These are phyloP conservation scores for Jasminum sambac DNA, from an alignment of 257 asterid species.

Conservation along the genomic window DNA sequence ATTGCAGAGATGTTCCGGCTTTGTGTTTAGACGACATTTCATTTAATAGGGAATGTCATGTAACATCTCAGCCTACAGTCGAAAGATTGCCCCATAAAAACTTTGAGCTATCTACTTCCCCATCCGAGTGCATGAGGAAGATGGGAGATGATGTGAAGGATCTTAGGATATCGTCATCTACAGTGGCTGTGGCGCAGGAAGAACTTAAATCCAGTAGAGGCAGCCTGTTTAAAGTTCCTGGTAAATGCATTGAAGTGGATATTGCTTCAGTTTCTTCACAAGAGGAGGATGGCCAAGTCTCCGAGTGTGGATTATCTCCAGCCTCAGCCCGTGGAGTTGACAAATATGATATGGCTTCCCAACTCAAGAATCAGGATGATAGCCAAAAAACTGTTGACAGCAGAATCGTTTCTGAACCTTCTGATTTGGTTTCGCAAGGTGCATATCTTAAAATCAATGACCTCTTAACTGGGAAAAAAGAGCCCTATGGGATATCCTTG, in stretches of 20 bases:
- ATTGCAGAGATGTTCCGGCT: slow-evolving; percentile 13
- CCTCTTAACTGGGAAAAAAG: slow-evolving; percentile 56
- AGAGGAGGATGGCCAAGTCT: slow-evolving; percentile 41
- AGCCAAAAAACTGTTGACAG: slow-evolving; percentile 24
- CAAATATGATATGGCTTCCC: slow-evolving; percentile 37
- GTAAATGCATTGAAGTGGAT: slow-evolving; percentile 34
- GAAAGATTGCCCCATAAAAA: slow-evolving; percentile 12
- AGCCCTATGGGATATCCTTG: slow-evolving; percentile 40
- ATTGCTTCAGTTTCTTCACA: slow-evolving; percentile 44
- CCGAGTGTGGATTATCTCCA: slow-evolving; percentile 41
- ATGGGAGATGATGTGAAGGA: slow-evolving; percentile 27
- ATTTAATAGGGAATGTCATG: slow-evolving; percentile 23
- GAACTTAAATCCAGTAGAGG: slow-evolving; percentile 34
- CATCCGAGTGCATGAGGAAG: slow-evolving; percentile 27
- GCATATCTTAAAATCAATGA: slow-evolving; percentile 36
- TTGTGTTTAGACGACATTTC: slow-evolving; percentile 16
- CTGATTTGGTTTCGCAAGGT: slow-evolving; percentile 40
- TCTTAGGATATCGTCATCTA: slow-evolving; percentile 32
- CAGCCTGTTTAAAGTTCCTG: slow-evolving; percentile 30
- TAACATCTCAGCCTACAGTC: slow-evolving; percentile 13
- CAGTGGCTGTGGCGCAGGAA: slow-evolving; percentile 24
- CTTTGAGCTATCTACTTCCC: slow-evolving; percentile 31
- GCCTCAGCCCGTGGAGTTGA: slow-evolving; percentile 32
- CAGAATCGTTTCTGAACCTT: slow-evolving; percentile 18
- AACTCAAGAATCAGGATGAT: slow-evolving; percentile 35